A percentile compares a stretch with the other conserved stretches of the same genome.
phyloP scores from a whole-genome alignment of 768 basidiomycete species.

The Hydnomerulius pinastri region DNA sequence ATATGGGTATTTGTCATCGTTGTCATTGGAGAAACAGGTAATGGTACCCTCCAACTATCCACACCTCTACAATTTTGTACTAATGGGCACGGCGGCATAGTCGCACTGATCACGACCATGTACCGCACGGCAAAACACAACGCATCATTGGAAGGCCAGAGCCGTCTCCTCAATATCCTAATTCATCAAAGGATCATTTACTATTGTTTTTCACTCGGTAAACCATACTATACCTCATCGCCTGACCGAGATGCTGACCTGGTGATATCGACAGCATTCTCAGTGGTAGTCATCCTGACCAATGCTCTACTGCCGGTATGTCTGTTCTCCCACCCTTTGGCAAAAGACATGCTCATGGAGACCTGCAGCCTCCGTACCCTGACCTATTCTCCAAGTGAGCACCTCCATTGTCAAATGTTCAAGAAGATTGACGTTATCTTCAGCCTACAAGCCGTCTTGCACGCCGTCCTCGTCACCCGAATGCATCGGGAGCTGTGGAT shows the following conservation, averaged over 20 bases:
- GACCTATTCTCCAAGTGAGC: neutral
- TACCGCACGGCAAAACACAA: neutral
- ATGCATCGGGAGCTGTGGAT: neutral
- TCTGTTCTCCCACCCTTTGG: neutral
- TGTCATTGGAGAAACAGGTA: neutral
- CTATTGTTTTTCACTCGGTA: neutral
- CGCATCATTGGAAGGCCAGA: too few species aligned
- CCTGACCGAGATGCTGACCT: too few species aligned
- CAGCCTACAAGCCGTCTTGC: neutral
- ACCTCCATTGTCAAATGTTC: neutral
- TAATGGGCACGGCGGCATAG: neutral
- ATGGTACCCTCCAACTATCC: too few species aligned
- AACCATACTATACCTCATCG: neutral
- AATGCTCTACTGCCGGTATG: neutral
- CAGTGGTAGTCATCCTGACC: neutral
- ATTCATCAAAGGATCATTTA: neutral
- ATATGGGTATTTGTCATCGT: neutral
- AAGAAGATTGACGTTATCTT: neutral
- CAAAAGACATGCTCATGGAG: neutral
- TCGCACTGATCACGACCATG: neutral
- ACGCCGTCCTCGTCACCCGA: neutral
- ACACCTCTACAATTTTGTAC: neutral
- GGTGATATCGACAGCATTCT: too few species aligned
- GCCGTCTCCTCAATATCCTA: too few species aligned
- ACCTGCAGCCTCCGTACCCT: neutral